A percentile compares a stretch with the other conserved stretches of the same genome.
These are phyloP conservation scores for Leishmania mexicana DNA, from an alignment of 208 protist genomes.

Conservation along the genomic window DNA sequence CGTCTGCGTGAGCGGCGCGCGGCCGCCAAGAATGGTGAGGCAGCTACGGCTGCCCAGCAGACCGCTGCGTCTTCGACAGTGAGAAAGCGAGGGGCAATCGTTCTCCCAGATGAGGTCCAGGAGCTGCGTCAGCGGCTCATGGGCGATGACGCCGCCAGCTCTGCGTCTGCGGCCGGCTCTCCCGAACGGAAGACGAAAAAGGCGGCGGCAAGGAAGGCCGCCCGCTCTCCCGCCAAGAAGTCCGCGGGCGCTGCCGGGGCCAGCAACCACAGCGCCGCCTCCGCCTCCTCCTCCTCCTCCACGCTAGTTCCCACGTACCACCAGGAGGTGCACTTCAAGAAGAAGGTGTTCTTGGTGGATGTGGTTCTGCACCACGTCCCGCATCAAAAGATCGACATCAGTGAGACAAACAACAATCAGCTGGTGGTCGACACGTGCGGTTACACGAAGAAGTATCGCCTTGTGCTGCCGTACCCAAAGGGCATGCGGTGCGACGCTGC, in stretches of 20 bases:
- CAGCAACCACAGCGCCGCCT: slow-evolving; percentile 6
- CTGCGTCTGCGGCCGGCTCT: background rate
- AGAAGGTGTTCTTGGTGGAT: slow-evolving; percentile 70
- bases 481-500: slow-evolving; percentile 57
- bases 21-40: slow-evolving; percentile 23
- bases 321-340: slow-evolving; percentile 86
- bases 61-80: background rate
- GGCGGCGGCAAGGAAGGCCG: slow-evolving; percentile 14
- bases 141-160: background rate
- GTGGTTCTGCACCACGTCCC: slow-evolving; percentile 87
- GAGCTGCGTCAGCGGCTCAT: slow-evolving; percentile 62
- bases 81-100: slow-evolving; percentile 65
- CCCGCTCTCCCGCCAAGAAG: slow-evolving; percentile 13
- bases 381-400: slow-evolving; percentile 67
- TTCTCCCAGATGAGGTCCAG: slow-evolving; percentile 71
- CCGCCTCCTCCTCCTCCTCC: slow-evolving; percentile 23
- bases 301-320: slow-evolving; percentile 55
- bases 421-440: slow-evolving; percentile 78
- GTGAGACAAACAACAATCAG: slow-evolving; percentile 46
- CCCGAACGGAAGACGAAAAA: slow-evolving; percentile 9
- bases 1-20: slow-evolving; percentile 29
- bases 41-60: background rate
- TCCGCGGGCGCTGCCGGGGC: background rate
- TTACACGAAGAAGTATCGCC: slow-evolving; percentile 85
- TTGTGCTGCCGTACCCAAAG: slow-evolving; percentile 74